Conservation (phyloP, 306 rosid genomes). For the Rubus parviflorus region DNA sequence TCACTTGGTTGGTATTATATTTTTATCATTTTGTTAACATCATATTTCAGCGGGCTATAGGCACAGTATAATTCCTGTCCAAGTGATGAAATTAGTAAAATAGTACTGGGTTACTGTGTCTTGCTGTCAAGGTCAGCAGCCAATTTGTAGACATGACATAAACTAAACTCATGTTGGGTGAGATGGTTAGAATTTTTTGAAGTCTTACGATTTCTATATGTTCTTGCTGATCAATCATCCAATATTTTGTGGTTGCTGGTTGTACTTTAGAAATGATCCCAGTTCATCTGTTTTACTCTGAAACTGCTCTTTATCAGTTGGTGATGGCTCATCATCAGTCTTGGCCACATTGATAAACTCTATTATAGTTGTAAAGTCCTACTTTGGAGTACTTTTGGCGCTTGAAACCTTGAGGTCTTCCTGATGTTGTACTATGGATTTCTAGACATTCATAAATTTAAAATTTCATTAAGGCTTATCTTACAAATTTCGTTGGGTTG, state of each 20-base stretch:
- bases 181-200: neutral
- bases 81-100: slow-evolving; percentile 6
- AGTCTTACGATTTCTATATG: neutral
- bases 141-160: neutral
- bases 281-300: neutral
- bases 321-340: neutral
- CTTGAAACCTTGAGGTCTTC: neutral
- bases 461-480: neutral
- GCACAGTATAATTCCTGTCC: neutral
- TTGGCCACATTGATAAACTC: neutral
- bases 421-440: neutral
- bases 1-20: slow-evolving; percentile 2
- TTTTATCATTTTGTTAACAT: neutral
- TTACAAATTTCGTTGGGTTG: neutral
- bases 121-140: slow-evolving; percentile 6
- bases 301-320: neutral
- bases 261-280: neutral
- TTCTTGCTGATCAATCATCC: neutral
- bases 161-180: neutral
- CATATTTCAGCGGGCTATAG: neutral
- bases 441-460: neutral
- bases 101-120: neutral
- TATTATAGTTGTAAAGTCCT: neutral
- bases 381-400: neutral
- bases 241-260: neutral